Evolutionary conservation across 139 green algal genomes (phyloP).

Genomic region (Chlamydomonas eustigma): DNA sequence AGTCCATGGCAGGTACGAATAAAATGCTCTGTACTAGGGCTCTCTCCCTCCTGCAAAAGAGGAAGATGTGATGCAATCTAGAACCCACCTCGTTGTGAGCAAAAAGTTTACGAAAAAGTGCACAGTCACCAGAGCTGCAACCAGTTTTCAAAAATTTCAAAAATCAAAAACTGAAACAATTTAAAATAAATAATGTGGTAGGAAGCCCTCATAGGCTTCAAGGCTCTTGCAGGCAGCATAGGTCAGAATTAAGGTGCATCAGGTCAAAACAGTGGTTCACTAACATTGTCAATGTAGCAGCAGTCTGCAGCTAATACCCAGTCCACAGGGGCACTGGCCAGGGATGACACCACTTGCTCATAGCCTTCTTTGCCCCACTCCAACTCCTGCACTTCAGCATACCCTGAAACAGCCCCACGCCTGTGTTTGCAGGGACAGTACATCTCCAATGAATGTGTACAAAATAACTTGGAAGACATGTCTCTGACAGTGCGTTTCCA

Average conservation of each 20-base stretch:
- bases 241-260: too few species aligned
- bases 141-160: too few species aligned
- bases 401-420: slow-evolving; percentile 17
- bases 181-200: too few species aligned
- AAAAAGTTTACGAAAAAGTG: too few species aligned
- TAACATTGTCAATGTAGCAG: slow-evolving; percentile 52
- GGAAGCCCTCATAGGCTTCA: too few species aligned
- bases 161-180: too few species aligned
- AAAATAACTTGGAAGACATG: too few species aligned
- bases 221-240: too few species aligned
- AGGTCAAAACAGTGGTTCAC: too few species aligned
- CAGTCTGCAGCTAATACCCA: slow-evolving; percentile 50
- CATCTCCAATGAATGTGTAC: too few species aligned
- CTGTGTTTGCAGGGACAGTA: background rate
- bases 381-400: slow-evolving; percentile 32
- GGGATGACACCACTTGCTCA: background rate
- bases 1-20: slow-evolving; percentile 39
- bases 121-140: too few species aligned
- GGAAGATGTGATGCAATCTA: background rate
- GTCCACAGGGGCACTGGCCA: slow-evolving; percentile 23
- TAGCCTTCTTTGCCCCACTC: slow-evolving; percentile 40
- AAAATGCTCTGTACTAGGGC: slow-evolving; percentile 46
- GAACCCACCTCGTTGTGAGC: background rate
- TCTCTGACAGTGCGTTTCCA: too few species aligned
- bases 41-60: slow-evolving; percentile 38